Evolutionary conservation across 2,329 filamentous ascomycete genomes (phyloP), one percentile per base, ranked within the genome.

Genomic region (Alternaria brassicae): DNA sequence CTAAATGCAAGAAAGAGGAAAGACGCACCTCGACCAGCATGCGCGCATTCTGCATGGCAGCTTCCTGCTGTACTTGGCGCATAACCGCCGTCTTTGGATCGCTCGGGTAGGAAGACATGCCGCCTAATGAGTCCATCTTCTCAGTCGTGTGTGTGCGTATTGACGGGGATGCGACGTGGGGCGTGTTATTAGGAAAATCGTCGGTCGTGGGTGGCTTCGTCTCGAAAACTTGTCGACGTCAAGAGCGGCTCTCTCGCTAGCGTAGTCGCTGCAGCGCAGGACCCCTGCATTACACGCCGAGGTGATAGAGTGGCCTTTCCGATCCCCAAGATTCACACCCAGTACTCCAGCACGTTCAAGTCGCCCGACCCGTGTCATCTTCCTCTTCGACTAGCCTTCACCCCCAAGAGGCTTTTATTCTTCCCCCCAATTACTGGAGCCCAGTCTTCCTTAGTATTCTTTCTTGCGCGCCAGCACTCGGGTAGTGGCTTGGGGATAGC

Each of bases 61-160:
- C 78, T 75, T 83, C 81, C 76, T 84, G 82, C 63, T 81, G 81
- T 62, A 85, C 77, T 73, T 84, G 81, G 67, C 82, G 80, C 80
- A 84, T 84, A 58, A 84, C 73, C 52, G 78, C 72, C 62, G 77
- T 78, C 66, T 83, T 83, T 32, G 79, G 73, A 72, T 82, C 79
- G 67, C 71, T 69, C 58, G 63, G 60, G 62, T 66, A 71, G 56
- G 65, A 67, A 58, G 68, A 68, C 56, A 72, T 66, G 66, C 72
- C 61, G 58, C 73, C 70, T 56, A 76, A 62, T 54, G 73, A 76
- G 62, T 74, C 74, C 75, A 77, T 77, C 7, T 34, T 67, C 45
- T 25, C 23, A 37, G n/a, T 23, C 28, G 27, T 56, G 21, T 60
- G 53, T 41, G 44, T 56, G 36, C 57, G 53, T 53, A 49, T 52